phyloP scores from a whole-genome alignment of 768 basidiomycete genomes.

The Gymnopilus dilepis region DNA sequence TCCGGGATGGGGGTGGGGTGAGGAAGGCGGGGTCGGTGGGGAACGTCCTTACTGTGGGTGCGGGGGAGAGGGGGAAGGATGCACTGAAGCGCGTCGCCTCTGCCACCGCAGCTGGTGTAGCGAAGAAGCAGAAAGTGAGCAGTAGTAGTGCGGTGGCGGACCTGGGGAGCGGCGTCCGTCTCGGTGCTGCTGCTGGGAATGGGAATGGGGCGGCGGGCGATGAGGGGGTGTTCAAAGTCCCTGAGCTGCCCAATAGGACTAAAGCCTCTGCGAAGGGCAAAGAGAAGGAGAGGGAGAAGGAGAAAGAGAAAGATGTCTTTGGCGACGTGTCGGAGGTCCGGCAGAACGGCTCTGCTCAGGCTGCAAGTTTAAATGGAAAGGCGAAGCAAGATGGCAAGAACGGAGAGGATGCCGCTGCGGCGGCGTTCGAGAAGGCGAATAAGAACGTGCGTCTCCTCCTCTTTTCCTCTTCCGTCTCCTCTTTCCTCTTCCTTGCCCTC shows the following conservation, averaged over 20 bases:
- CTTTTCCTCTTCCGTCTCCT: neutral
- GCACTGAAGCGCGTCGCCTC: constrained; percentile 38
- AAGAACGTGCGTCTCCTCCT: constrained; percentile 53
- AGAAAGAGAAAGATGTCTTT: constrained; percentile 47
- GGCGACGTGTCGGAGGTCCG: constrained; percentile 34
- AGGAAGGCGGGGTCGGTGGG: constrained; percentile 26
- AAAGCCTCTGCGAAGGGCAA: constrained; percentile 17
- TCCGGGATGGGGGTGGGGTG: constrained; percentile 20
- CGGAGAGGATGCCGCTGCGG: constrained; percentile 24
- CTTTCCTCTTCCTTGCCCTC: neutral
- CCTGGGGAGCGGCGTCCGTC: constrained; percentile 43
- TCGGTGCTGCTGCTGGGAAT: constrained; percentile 26
- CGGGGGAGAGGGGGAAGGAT: constrained; percentile 9
- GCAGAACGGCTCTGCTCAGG: too few species aligned
- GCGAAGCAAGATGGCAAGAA: constrained; percentile 27
- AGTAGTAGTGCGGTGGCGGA: constrained; percentile 32
- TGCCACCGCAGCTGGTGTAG: constrained; percentile 20
- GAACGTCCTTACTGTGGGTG: constrained; percentile 16
- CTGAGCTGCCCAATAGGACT: constrained; percentile 43
- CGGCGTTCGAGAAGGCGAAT: constrained; percentile 57
- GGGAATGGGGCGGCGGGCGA: too few species aligned
- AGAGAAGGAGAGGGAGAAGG: constrained; percentile 44
- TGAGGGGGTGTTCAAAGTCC: constrained; percentile 54
- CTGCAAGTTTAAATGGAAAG: too few species aligned
- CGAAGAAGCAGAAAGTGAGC: constrained; percentile 40